Conservation (phyloP, 192 early-diverging fungal genomes). For the Rhizophagus sp. region DNA sequence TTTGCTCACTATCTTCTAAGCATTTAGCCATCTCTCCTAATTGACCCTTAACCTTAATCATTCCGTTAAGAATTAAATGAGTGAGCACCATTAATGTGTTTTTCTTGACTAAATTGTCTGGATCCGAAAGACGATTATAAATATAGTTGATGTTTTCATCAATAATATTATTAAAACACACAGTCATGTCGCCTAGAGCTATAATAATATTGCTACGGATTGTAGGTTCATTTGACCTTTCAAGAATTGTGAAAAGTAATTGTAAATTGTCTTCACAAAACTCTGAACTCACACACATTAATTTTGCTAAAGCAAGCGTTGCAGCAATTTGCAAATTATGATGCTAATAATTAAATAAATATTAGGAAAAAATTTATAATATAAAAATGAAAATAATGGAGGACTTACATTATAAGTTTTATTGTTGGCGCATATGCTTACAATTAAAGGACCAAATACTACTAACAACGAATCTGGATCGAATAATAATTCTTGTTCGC, state of each 20-base stretch:
- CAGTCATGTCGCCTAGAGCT: slow-evolving; percentile 96
- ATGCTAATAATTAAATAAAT: slow-evolving; percentile 50
- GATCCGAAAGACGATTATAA: slow-evolving; percentile 88
- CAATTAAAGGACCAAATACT: slow-evolving; percentile 79
- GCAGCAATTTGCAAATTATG: slow-evolving; percentile 87
- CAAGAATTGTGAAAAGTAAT: slow-evolving; percentile 86
- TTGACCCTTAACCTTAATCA: slow-evolving; percentile 99
- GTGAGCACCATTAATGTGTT: slow-evolving; percentile 99
- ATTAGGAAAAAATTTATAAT: not conserved
- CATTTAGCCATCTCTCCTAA: slow-evolving; percentile 99
- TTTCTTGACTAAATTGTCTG: slow-evolving; percentile 83
- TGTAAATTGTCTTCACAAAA: slow-evolving; percentile 94
- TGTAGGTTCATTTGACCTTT: slow-evolving; percentile 77
- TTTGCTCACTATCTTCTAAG: slow-evolving; percentile 81
- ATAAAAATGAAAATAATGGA: not conserved
- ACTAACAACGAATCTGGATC: slow-evolving; percentile 75
- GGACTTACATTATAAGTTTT: slow-evolving; percentile 72
- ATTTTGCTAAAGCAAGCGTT: slow-evolving; percentile 85
- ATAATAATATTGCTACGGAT: slow-evolving; percentile 96
- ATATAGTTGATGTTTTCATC: slow-evolving; percentile 95
- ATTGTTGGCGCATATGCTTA: slow-evolving; percentile 80
- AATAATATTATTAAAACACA: slow-evolving; percentile 96
- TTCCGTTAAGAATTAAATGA: slow-evolving; percentile 96
- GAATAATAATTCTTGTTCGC: slow-evolving; percentile 91
- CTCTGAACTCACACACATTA: slow-evolving; percentile 95